phyloP scores from a whole-genome alignment of 73 alveolate genomes.

The Durusdinium trenchii region DNA sequence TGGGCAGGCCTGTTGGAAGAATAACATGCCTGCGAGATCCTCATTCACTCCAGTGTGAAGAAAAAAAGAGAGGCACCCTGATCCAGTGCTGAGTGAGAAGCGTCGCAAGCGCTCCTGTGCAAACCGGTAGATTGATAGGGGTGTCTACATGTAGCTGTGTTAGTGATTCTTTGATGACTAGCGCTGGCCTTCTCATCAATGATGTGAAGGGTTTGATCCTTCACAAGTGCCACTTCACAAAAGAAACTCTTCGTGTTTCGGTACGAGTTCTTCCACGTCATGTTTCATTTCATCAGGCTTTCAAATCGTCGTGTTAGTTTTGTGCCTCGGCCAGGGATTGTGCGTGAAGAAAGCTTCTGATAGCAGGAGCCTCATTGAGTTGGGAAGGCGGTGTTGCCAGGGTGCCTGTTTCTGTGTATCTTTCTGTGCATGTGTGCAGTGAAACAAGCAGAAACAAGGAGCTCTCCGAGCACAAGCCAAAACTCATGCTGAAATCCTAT shows the following conservation, averaged over 20 bases:
- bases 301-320: too few species aligned
- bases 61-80: too few species aligned
- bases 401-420: too few species aligned
- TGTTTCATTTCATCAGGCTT: too few species aligned
- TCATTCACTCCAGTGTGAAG: too few species aligned
- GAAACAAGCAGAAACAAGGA: too few species aligned
- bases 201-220: conserved; percentile 50
- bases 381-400: too few species aligned
- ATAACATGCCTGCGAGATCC: conserved; percentile 43
- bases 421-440: too few species aligned
- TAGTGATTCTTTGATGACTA: neutral
- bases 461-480: too few species aligned
- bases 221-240: neutral
- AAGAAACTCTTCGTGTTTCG: neutral
- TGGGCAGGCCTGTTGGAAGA: conserved; percentile 27
- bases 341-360: conserved; percentile 34
- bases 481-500: too few species aligned
- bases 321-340: conserved; percentile 34
- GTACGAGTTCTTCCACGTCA: too few species aligned
- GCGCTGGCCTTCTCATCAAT: neutral
- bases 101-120: conserved; percentile 24
- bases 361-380: conserved; percentile 13
- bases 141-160: neutral
- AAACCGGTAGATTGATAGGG: neutral
- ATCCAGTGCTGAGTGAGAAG: neutral